phyloP scores from a whole-genome alignment of 345 rosid species.

The Boechera stricta region DNA sequence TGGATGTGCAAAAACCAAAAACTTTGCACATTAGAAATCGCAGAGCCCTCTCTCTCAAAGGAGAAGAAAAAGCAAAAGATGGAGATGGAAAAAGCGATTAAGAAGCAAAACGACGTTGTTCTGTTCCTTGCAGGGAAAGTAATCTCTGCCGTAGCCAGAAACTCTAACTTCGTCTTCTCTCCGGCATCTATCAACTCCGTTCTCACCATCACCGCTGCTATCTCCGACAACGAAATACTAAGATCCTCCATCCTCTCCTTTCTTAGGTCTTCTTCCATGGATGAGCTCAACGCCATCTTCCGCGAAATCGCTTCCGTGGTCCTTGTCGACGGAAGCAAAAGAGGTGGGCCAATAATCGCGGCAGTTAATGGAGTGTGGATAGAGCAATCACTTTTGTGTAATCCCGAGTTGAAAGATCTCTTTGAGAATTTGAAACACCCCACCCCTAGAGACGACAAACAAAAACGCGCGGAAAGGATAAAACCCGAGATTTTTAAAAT shows the following conservation, averaged over 20 bases:
- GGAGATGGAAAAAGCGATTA: not conserved
- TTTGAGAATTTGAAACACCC: no score
- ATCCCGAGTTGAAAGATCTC: not conserved
- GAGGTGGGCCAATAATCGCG: conserved; percentile 14
- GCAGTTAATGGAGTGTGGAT: conserved; percentile 26
- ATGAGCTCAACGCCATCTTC: conserved; percentile 13
- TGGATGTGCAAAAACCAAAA: not conserved
- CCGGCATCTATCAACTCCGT: conserved; percentile 24
- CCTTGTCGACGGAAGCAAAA: conserved; percentile 11
- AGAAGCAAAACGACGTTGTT: conserved; percentile 29
- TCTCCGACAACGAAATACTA: not conserved
- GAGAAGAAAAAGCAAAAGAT: no score
- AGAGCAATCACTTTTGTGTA: not conserved
- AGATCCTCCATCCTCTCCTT: conserved; percentile 7
- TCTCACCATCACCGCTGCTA: conserved; percentile 22
- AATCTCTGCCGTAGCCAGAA: conserved; percentile 5
- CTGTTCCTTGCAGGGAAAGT: conserved; percentile 24
- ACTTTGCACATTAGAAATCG: not conserved
- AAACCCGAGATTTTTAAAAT: no score
- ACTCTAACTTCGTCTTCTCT: conserved; percentile 31
- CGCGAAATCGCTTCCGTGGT: not conserved
- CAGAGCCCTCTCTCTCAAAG: not conserved
- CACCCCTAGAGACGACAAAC: no score
- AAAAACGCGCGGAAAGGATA: no score
- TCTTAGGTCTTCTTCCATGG: not conserved